Evolutionary conservation across 2,329 filamentous ascomycete genomes (phyloP).

Genomic region (Colletotrichum shisoi): DNA sequence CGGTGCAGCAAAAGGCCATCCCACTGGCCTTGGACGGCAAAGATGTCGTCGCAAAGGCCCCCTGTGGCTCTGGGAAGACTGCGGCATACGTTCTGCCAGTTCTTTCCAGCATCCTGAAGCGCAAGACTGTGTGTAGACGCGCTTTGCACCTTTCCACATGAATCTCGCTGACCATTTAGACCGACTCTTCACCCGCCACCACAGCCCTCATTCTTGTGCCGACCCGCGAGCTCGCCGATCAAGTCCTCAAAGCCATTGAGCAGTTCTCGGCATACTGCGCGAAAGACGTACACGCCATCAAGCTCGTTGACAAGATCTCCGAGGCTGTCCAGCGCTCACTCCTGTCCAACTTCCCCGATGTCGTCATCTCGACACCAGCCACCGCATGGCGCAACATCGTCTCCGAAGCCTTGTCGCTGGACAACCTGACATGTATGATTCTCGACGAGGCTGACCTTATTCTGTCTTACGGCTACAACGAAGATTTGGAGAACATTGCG

Average conservation of each 20-base stretch:
- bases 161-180: slow-evolving; percentile 48
- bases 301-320: slow-evolving; percentile 88
- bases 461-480: slow-evolving; percentile 90
- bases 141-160: background rate
- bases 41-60: slow-evolving; percentile 89
- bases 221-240: slow-evolving; percentile 91
- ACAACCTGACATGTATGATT: slow-evolving; percentile 77
- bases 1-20: slow-evolving; percentile 86
- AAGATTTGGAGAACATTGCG: slow-evolving; percentile 83
- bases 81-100: slow-evolving; percentile 93
- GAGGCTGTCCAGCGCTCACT: slow-evolving; percentile 88
- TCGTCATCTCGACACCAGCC: slow-evolving; percentile 91
- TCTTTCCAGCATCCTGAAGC: slow-evolving; percentile 82
- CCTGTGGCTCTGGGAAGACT: slow-evolving; percentile 96
- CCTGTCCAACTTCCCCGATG: slow-evolving; percentile 83
- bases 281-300: slow-evolving; percentile 82
- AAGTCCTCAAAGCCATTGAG: slow-evolving; percentile 82
- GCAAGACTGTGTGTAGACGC: slow-evolving; percentile 66
- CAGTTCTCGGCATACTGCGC: slow-evolving; percentile 82
- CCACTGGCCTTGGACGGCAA: slow-evolving; percentile 86
- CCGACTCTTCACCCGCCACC: slow-evolving; percentile 62
- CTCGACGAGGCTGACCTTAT: slow-evolving; percentile 96
- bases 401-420: slow-evolving; percentile 72
- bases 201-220: slow-evolving; percentile 90
- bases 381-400: slow-evolving; percentile 81